phyloP scores from a whole-genome alignment of 2,329 filamentous ascomycete genomes.

The Plenodomus tracheiphilus region DNA sequence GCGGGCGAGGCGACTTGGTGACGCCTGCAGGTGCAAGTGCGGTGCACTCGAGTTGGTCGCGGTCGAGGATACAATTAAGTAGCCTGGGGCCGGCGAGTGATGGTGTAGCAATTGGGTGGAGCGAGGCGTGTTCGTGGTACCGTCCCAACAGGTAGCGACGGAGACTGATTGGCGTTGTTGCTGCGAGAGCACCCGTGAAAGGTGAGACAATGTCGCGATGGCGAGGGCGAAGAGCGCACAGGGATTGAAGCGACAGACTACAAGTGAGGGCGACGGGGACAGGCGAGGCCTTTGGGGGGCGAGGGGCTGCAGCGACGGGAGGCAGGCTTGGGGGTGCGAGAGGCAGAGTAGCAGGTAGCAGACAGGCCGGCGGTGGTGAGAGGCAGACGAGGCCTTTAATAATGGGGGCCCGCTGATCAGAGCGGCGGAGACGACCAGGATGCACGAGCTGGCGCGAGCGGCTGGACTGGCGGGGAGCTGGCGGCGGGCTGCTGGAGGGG shows the following conservation, averaged over 20 bases:
- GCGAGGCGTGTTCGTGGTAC: conserved; percentile 5
- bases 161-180: conserved; percentile 7
- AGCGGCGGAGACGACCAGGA: background rate
- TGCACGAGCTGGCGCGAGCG: conserved; percentile 10
- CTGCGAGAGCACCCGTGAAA: conserved; percentile 8
- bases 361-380: background rate
- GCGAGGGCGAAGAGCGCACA: background rate
- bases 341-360: background rate
- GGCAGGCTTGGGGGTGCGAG: background rate
- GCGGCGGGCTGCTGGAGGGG: no score
- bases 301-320: conserved; percentile 2
- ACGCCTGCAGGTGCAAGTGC: background rate
- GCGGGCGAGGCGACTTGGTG: background rate
- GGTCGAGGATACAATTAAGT: conserved; percentile 15
- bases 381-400: background rate
- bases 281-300: conserved; percentile 2
- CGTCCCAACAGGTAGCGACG: conserved; percentile 5
- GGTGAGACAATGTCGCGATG: conserved; percentile 7
- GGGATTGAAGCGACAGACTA: conserved; percentile 16
- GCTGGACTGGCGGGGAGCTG: conserved; percentile 7
- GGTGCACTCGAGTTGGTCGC: background rate
- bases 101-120: conserved; percentile 1
- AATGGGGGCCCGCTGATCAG: background rate
- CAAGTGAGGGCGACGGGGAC: conserved; percentile 3
- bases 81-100: conserved; percentile 7